Base-by-base conservation (phyloP, 352 stramenopile species). In the Plasmopara viticola region DNA sequence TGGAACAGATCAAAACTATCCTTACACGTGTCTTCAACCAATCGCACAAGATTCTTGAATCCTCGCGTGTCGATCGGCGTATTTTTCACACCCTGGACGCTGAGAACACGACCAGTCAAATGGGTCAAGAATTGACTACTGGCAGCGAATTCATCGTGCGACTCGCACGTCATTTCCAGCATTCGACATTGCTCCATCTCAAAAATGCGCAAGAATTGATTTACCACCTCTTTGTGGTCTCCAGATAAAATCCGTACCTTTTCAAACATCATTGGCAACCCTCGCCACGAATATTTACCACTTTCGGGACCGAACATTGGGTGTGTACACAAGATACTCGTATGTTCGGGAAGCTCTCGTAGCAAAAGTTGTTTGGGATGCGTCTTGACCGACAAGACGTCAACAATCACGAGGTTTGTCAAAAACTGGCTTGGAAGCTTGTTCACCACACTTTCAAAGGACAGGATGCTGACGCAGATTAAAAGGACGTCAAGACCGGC, bases 41-140 rank as follows among this genome's bases (percentile, higher is more conserved):
- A 70, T 30, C 94, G 84, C 9, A 98, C 80, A n/a, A 98, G 90
- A 53, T 86, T 97, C 69, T 98, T 87, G 70, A 98, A 99, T 41
- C 95, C 96, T 44, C 93, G 94, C 4, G 96, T 99, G 72, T 98
- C 95, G 66, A 99, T 98, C 35, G 86, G 85, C 28, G 88, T 96
- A 53, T 83, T 83, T 48, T 76, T 72, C 5, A 97, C 74, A 40
- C 78, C 75, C 45, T 89, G 94, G 53, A 92, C 73, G 14, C 90
- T 94, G 10, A 99, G 73, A 53, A 98, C 98, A 41, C 96, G 87
- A 13, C 96, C 96, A 53, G 97, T 98, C 38, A 98, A 77, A 73
- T 99, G 96, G 18, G 96, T 98, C 57, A 99, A 90, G 68, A 99
- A 99, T 80, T 99, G 96, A 42, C 87, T 97, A 63, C 97, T 98